phyloP scores from a whole-genome alignment of 164 flowering plant genomes.

The Chimonanthus praecox region DNA sequence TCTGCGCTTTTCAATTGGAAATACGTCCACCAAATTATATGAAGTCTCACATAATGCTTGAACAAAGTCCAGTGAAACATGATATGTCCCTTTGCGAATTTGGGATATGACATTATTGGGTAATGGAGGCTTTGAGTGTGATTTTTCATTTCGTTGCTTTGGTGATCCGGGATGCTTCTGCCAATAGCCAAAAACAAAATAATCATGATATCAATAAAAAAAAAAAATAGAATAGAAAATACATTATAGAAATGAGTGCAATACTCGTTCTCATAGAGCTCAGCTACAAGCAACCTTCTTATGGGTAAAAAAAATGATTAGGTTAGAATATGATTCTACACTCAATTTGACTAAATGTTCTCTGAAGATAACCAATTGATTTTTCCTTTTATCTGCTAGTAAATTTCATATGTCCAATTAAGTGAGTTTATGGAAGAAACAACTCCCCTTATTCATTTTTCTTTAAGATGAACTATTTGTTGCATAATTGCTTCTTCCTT shows the following conservation, averaged over 20 bases:
- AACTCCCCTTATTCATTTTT: too few species aligned
- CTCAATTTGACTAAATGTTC: neutral
- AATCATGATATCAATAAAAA: neutral
- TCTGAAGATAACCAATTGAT: too few species aligned
- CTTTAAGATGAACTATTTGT: too few species aligned
- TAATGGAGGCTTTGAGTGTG: conserved; percentile 70
- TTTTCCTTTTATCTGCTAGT: too few species aligned
- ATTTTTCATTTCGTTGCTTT: conserved; percentile 53
- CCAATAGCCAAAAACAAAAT: conserved; percentile 7
- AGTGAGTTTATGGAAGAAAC: too few species aligned
- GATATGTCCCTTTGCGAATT: conserved; percentile 82
- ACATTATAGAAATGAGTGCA: neutral
- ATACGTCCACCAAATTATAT: conserved; percentile 87
- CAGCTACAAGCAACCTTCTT: neutral
- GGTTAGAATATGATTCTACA: neutral
- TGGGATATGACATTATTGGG: conserved; percentile 66
- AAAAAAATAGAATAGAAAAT: neutral
- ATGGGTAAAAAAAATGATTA: neutral
- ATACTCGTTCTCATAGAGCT: neutral
- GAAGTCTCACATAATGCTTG: conserved; percentile 86
- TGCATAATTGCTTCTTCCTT: too few species aligned
- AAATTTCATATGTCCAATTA: too few species aligned
- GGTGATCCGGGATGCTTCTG: conserved; percentile 76
- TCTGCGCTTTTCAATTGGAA: conserved; percentile 94
- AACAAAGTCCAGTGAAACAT: conserved; percentile 91